Percentiles rank a stretch among this genome's conserved stretches.
Evolutionary conservation across 2,329 filamentous ascomycete species (phyloP).

Genomic region (Colletotrichum costaricense): DNA sequence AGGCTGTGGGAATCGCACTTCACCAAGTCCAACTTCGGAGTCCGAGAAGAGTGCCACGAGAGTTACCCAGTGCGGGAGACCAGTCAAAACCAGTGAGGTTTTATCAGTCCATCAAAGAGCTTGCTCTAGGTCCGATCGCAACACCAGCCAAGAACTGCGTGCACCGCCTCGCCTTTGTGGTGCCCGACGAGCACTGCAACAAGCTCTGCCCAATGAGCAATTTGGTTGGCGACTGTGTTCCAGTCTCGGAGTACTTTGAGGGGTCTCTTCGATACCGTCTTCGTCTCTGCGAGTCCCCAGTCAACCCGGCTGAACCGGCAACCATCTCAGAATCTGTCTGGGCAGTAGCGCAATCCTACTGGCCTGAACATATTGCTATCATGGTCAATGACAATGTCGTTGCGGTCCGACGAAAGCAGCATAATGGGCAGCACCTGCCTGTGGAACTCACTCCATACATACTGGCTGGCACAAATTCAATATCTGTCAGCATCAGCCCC

Average conservation of each 20-base stretch:
- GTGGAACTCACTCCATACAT: conserved; percentile 77
- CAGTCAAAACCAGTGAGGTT: conserved; percentile 47
- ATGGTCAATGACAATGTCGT: conserved; percentile 72
- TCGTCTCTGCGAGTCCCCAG: conserved; percentile 65
- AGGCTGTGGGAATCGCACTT: conserved; percentile 55
- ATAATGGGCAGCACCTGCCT: conserved; percentile 81
- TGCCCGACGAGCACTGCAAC: conserved; percentile 50
- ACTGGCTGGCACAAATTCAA: conserved; percentile 67
- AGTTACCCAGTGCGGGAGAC: neutral
- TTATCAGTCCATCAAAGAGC: conserved; percentile 69
- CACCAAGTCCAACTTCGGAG: conserved; percentile 61
- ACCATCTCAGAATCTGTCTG: conserved; percentile 63
- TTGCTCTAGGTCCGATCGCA: conserved; percentile 59
- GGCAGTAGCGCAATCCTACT: conserved; percentile 72
- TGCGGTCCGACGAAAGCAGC: conserved; percentile 71
- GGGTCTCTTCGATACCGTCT: conserved; percentile 74
- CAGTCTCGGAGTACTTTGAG: conserved; percentile 54
- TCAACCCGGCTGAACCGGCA: conserved; percentile 26
- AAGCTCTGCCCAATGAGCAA: conserved; percentile 48
- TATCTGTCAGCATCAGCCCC: conserved; percentile 63
- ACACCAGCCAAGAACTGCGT: conserved; percentile 48
- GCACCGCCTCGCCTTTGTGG: conserved; percentile 59
- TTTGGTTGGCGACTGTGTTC: conserved; percentile 45
- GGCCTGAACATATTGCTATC: conserved; percentile 79
- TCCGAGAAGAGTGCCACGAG: conserved; percentile 54